A percentile compares a stretch with the other conserved stretches of the same genome.
Conservation (phyloP, 495 filamentous ascomycete species). For the Trypethelium eluteriae region DNA sequence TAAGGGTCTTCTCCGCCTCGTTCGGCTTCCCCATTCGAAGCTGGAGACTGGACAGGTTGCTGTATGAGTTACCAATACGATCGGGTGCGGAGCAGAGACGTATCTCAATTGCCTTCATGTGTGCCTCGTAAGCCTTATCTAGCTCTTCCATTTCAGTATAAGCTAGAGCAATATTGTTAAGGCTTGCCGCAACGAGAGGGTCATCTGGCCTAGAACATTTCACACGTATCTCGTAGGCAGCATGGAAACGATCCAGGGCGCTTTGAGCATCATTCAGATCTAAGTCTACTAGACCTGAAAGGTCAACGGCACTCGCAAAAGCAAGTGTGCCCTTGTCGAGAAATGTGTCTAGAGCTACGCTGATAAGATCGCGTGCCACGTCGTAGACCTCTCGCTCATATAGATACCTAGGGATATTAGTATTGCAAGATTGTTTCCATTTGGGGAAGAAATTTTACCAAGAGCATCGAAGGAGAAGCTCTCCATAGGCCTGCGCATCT, state of each 20-base stretch:
- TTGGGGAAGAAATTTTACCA: constrained; percentile 20
- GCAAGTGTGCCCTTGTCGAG: constrained; percentile 24
- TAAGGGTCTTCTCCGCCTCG: constrained; percentile 30
- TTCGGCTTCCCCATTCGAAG: constrained; percentile 27
- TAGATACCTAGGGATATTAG: constrained; percentile 26
- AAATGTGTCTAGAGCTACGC: constrained; percentile 25
- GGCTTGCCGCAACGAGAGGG: constrained; percentile 25
- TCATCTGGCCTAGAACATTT: constrained; percentile 18
- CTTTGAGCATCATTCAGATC: constrained; percentile 23
- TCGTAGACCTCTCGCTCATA: constrained; percentile 32
- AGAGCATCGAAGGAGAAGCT: constrained; percentile 28
- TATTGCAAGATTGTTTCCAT: neutral
- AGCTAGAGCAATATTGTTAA: constrained; percentile 28
- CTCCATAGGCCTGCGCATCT: constrained; percentile 19
- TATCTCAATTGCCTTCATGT: constrained; percentile 27
- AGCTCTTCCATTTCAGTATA: constrained; percentile 27
- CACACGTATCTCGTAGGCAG: constrained; percentile 24
- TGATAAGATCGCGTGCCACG: constrained; percentile 21
- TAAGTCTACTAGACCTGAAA: constrained; percentile 29
- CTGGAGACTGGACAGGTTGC: constrained; percentile 28
- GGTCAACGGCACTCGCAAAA: constrained; percentile 31
- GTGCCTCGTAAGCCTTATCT: constrained; percentile 23
- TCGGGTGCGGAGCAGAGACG: constrained; percentile 24
- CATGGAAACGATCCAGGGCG: constrained; percentile 25
- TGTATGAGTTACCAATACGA: constrained; percentile 32